Percentiles rank a stretch among this genome's conserved stretches.
These are phyloP conservation scores for Pseudocercospora macadamiae DNA, from an alignment of 2,329 filamentous ascomycete species.

Conservation along the genomic window DNA sequence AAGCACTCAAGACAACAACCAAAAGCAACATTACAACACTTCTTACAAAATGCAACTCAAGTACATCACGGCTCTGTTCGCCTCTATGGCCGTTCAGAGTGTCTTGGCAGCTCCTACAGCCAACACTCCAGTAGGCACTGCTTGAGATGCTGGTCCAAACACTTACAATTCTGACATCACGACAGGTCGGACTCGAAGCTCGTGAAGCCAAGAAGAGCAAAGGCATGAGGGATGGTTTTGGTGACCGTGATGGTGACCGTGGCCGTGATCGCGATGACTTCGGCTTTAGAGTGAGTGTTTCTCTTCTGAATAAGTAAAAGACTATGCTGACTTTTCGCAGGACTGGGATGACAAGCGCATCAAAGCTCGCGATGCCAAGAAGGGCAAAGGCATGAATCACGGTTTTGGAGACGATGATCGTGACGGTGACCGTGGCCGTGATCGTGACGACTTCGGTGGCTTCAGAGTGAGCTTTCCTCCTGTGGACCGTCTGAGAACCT, in stretches of 20 bases:
- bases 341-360: neutral
- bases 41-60: constrained; percentile 12
- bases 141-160: neutral
- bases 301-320: too few relatives aligned
- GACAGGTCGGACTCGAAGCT: neutral
- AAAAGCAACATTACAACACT: neutral
- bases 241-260: too few relatives aligned
- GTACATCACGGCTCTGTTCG: constrained; percentile 12
- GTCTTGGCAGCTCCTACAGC: neutral
- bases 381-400: too few relatives aligned
- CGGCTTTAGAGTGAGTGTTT: neutral
- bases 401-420: too few relatives aligned
- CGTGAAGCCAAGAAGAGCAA: neutral
- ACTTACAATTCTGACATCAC: neutral
- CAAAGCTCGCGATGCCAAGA: too few relatives aligned
- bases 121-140: neutral
- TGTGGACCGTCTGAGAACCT: too few relatives aligned
- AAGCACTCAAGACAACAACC: neutral
- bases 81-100: constrained; percentile 3
- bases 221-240: neutral
- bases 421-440: neutral
- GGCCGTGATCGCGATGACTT: neutral
- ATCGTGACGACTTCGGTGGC: neutral
- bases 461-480: too few relatives aligned
- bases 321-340: neutral